Percentiles rank a stretch among this genome's conserved stretches.
These are phyloP conservation scores for Telfairia occidentalis DNA, from an alignment of 331 rosid genomes.

Conservation along the genomic window DNA sequence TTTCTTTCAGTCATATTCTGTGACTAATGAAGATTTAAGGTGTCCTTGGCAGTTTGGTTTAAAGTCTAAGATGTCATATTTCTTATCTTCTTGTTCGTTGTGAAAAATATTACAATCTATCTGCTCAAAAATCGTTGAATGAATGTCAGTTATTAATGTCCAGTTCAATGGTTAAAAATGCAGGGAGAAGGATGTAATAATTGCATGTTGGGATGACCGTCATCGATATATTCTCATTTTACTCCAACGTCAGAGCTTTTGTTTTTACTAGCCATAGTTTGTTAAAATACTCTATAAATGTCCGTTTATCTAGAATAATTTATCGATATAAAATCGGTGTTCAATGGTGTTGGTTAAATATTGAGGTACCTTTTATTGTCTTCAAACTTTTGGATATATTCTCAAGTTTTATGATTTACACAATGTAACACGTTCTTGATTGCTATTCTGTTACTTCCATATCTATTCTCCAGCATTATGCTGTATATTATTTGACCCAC, in stretches of 20 bases:
- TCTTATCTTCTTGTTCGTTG: no score
- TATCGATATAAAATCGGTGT: not conserved
- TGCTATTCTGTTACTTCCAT: not conserved
- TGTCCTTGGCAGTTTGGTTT: not conserved
- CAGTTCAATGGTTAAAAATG: not conserved
- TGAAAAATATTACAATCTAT: not conserved
- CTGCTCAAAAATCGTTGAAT: not conserved
- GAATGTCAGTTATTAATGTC: not conserved
- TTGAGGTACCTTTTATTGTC: not conserved
- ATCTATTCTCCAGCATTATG: not conserved
- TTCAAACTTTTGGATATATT: not conserved
- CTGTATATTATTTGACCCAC: not conserved
- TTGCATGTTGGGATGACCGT: no score
- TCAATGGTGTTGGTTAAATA: not conserved
- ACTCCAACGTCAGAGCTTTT: no score
- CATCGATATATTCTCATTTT: no score
- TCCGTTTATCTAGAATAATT: no score
- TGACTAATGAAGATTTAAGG: not conserved
- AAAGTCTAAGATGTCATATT: not conserved
- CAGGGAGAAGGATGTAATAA: not conserved
- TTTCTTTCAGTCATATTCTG: no score
- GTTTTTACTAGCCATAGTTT: no score
- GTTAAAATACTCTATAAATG: not conserved
- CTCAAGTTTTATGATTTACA: not conserved
- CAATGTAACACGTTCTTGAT: not conserved